Percentiles rank a stretch among this genome's conserved stretches.
phyloP scores from a whole-genome alignment of 108 stramenopile species.

The Seminavis robusta region DNA sequence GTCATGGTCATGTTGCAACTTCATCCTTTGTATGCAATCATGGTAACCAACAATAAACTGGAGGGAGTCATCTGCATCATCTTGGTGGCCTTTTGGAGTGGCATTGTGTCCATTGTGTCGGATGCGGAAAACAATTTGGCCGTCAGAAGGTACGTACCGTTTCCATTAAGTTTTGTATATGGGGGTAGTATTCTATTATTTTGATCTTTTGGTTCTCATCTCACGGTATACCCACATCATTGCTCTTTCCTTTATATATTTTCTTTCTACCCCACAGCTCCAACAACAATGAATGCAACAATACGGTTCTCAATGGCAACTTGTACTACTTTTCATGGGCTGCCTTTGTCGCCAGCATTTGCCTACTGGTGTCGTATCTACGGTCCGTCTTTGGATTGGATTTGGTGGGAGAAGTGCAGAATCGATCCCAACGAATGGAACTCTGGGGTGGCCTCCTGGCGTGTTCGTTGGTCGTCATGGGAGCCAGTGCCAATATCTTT shows the following conservation, averaged over 20 bases:
- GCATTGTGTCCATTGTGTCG: constrained; percentile 62
- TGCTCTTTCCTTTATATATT: not conserved
- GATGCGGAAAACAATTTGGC: constrained; percentile 26
- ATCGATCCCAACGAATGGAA: constrained; percentile 51
- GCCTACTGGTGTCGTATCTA: constrained; percentile 51
- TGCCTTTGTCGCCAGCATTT: constrained; percentile 56
- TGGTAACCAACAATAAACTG: constrained; percentile 62
- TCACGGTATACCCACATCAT: not conserved
- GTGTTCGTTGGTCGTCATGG: constrained; percentile 73
- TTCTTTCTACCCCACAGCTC: not conserved
- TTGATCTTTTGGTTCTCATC: no score
- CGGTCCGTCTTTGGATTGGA: constrained; percentile 64
- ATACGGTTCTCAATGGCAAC: constrained; percentile 70
- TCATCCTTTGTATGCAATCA: constrained; percentile 34
- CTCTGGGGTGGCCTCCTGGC: constrained; percentile 62
- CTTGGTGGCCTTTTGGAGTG: constrained; percentile 62
- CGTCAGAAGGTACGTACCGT: no score
- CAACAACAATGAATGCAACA: constrained; percentile 28
- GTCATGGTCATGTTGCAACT: constrained; percentile 56
- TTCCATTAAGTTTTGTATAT: no score
- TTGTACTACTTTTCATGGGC: constrained; percentile 85
- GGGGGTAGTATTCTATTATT: no score
- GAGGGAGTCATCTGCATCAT: constrained; percentile 60
- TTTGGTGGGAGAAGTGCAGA: constrained; percentile 53
- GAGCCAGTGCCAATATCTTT: constrained; percentile 63